Evolutionary conservation across 2,329 filamentous ascomycete genomes (phyloP).

Genomic region (Talaromyces piceae): DNA sequence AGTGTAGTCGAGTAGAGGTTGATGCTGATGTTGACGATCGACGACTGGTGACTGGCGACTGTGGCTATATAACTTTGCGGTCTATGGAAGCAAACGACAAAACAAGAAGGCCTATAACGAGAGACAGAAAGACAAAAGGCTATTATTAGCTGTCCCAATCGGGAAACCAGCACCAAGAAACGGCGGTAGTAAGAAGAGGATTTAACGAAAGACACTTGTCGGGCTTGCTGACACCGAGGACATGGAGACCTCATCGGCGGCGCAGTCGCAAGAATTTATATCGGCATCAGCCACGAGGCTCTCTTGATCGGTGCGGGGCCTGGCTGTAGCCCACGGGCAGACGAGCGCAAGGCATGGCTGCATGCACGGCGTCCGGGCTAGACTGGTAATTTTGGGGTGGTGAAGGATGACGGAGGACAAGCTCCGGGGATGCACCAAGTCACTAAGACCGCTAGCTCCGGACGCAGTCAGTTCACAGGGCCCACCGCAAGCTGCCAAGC

Average conservation of each 20-base stretch:
- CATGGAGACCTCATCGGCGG: not conserved
- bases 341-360: constrained; percentile 3
- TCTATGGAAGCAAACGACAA: no score
- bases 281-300: constrained; percentile 9
- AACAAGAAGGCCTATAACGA: not conserved
- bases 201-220: not conserved
- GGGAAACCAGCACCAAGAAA: not conserved
- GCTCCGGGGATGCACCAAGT: not conserved
- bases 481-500: not conserved
- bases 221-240: not conserved
- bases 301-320: constrained; percentile 9
- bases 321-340: constrained; percentile 6
- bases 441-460: no score
- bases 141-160: constrained; percentile 2
- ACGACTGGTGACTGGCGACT: no score
- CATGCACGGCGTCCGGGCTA: not conserved
- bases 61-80: no score
- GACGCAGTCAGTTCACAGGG: no score
- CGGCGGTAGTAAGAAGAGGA: not conserved
- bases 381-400: not conserved
- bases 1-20: no score
- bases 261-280: constrained; percentile 4
- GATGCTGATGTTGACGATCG: no score
- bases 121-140: not conserved
- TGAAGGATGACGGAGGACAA: not conserved